These are phyloP conservation scores for Yamadazyma oceani DNA, from an alignment of 1,139 yeast species.

Conservation along the genomic window DNA sequence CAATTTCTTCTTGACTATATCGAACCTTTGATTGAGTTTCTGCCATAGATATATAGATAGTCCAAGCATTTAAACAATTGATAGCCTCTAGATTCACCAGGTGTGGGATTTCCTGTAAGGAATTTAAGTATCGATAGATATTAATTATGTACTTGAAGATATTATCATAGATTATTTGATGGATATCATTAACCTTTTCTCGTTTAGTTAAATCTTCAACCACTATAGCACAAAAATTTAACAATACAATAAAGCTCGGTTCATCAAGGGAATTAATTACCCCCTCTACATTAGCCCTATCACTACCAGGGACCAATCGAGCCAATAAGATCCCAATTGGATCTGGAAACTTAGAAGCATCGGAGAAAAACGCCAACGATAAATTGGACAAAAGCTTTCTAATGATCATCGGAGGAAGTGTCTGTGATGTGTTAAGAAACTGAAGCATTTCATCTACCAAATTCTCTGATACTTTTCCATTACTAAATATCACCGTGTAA, in stretches of 20 bases:
- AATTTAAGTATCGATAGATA: slow-evolving; percentile 9
- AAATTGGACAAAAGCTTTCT: slow-evolving; percentile 51
- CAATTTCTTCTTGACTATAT: slow-evolving; percentile 17
- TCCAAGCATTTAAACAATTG: slow-evolving; percentile 35
- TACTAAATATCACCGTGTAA: slow-evolving; percentile 57
- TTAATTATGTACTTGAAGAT: slow-evolving; percentile 20
- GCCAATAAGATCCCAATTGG: slow-evolving; percentile 14
- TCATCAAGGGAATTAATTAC: slow-evolving; percentile 6
- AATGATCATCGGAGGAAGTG: slow-evolving; percentile 23
- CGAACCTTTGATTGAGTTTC: slow-evolving; percentile 37
- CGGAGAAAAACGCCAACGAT: slow-evolving; percentile 47
- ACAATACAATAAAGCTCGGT: slow-evolving; percentile 13
- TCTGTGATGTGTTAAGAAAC: slow-evolving; percentile 6
- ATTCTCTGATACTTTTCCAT: slow-evolving; percentile 17
- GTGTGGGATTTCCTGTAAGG: slow-evolving; percentile 5
- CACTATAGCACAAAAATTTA: slow-evolving; percentile 47
- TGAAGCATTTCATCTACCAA: slow-evolving; percentile 12
- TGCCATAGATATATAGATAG: slow-evolving; percentile 32
- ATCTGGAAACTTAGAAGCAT: slow-evolving; percentile 20
- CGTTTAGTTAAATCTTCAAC: slow-evolving; percentile 55
- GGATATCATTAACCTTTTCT: slow-evolving; percentile 26
- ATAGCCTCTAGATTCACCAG: slow-evolving; percentile 24
- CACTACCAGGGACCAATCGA: not conserved
- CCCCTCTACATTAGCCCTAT: slow-evolving; percentile 3
- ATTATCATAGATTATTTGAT: slow-evolving; percentile 26